phyloP scores from a whole-genome alignment of 768 basidiomycete species.

The Amanita phalloides region DNA sequence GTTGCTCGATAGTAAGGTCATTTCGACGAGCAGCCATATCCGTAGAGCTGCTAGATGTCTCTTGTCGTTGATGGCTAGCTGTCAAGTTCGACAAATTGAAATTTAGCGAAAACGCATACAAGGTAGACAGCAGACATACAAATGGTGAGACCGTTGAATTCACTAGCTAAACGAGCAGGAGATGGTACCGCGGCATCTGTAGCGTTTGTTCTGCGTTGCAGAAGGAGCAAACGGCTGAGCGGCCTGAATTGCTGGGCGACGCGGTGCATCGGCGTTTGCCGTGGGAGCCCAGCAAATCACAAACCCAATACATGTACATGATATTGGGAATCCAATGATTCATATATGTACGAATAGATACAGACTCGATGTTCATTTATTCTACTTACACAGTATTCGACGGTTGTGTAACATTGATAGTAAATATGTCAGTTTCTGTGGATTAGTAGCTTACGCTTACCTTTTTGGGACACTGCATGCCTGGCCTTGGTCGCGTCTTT shows the following conservation, averaged over 20 bases:
- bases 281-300: too few relatives aligned
- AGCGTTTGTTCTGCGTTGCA: not conserved
- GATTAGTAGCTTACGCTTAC: not conserved
- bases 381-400: too few relatives aligned
- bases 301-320: too few relatives aligned
- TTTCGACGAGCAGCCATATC: not conserved
- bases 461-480: not conserved
- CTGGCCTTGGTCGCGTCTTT: conserved; percentile 42
- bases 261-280: not conserved
- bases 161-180: conserved; percentile 11
- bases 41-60: not conserved
- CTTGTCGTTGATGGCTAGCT: conserved; percentile 9
- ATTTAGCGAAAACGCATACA: not conserved
- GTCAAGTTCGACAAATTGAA: conserved; percentile 6
- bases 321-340: too few relatives aligned
- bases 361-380: too few relatives aligned
- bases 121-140: conserved; percentile 17
- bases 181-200: not conserved
- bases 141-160: conserved; percentile 19
- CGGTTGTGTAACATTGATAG: too few relatives aligned
- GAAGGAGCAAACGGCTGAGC: not conserved
- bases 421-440: too few relatives aligned
- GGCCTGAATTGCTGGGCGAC: not conserved
- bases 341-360: too few relatives aligned
- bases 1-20: not conserved